Conservation (phyloP, 768 basidiomycete species). For the Chalciporus piperatus region DNA sequence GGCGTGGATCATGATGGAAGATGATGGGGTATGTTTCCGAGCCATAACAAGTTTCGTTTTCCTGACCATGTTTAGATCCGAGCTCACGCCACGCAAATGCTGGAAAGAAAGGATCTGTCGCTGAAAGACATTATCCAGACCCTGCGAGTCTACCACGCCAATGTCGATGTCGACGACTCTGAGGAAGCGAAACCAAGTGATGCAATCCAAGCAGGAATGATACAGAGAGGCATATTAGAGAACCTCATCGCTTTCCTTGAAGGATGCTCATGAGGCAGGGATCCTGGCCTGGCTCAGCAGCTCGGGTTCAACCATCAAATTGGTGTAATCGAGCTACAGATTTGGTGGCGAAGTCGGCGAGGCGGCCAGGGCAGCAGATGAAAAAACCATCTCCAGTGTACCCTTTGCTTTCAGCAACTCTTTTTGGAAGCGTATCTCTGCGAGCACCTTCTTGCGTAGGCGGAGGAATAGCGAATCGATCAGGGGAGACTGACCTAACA, state of each 20-base stretch:
- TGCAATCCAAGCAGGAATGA: constrained; percentile 39
- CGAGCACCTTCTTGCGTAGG: constrained; percentile 77
- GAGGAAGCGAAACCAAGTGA: constrained; percentile 17
- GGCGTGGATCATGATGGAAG: constrained; percentile 96
- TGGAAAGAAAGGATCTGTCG: constrained; percentile 68
- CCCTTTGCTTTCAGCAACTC: constrained; percentile 82
- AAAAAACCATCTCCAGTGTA: constrained; percentile 87
- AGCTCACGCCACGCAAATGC: constrained; percentile 69
- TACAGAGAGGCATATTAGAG: constrained; percentile 66
- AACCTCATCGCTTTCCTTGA: constrained; percentile 65
- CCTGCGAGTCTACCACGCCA: constrained; percentile 67
- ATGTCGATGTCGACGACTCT: constrained; percentile 57
- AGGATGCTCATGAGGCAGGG: constrained; percentile 19
- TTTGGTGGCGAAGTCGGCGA: constrained; percentile 14
- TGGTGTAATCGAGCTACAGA: constrained; percentile 12
- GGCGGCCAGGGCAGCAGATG: constrained; percentile 45
- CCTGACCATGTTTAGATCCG: constrained; percentile 57
- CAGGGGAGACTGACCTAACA: constrained; percentile 91
- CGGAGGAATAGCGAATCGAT: constrained; percentile 85
- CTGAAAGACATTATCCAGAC: constrained; percentile 70
- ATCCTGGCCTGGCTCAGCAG: background rate
- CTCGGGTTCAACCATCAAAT: constrained; percentile 10
- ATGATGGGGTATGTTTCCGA: constrained; percentile 76
- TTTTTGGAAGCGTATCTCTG: constrained; percentile 85
- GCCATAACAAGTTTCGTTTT: background rate